phyloP scores from a whole-genome alignment of 257 asterid genomes.

The Cynanchum wilfordii region DNA sequence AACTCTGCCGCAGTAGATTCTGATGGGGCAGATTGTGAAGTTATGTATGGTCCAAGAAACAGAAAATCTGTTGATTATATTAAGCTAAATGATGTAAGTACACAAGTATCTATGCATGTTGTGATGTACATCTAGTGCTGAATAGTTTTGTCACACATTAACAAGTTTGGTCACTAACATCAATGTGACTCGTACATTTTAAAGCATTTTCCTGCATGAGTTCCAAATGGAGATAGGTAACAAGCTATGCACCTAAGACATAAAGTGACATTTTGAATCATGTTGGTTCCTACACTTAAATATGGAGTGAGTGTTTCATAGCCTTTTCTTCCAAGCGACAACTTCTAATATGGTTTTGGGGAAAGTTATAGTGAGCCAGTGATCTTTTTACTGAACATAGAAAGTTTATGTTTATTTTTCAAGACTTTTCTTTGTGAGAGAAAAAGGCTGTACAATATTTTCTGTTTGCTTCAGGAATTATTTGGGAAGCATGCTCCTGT shows the following conservation, averaged over 20 bases:
- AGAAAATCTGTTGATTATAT: slow-evolving; percentile 80
- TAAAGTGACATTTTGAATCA: neutral
- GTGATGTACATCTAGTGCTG: neutral
- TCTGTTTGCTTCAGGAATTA: slow-evolving; percentile 58
- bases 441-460: slow-evolving; percentile 12
- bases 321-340: neutral
- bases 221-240: neutral
- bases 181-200: neutral
- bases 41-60: slow-evolving; percentile 56
- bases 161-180: neutral
- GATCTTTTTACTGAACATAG: neutral
- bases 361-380: too few relatives aligned
- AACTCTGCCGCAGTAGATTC: slow-evolving; percentile 48
- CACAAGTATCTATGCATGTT: slow-evolving; percentile 2
- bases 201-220: neutral
- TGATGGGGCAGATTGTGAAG: slow-evolving; percentile 55
- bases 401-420: neutral
- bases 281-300: neutral
- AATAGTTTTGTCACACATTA: neutral
- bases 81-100: slow-evolving; percentile 75
- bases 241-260: neutral
- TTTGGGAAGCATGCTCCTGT: slow-evolving; percentile 69
- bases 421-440: neutral
- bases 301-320: neutral
- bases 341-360: neutral